Percentiles rank a stretch among this genome's conserved stretches.
These are phyloP conservation scores for Neoboletus brunneissimus DNA, from an alignment of 768 basidiomycete species.

Conservation along the genomic window DNA sequence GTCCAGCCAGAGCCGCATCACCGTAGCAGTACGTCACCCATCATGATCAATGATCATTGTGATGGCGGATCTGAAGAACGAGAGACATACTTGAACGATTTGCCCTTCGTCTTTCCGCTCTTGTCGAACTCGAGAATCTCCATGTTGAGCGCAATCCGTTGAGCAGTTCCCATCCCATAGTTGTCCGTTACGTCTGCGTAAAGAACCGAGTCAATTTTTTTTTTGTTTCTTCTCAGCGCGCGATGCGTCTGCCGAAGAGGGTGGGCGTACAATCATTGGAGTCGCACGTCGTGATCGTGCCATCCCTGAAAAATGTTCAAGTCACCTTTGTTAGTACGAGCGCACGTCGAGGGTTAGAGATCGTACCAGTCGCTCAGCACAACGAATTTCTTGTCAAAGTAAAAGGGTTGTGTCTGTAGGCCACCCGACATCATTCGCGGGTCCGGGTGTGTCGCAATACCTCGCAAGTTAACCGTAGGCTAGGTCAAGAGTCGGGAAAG, in stretches of 20 bases:
- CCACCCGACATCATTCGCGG: constrained; percentile 11
- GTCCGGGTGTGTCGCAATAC: neutral
- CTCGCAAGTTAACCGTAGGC: neutral
- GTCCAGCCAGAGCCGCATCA: neutral
- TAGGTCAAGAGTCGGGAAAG: neutral
- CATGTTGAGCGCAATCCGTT: constrained; percentile 63
- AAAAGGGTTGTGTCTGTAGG: constrained; percentile 19
- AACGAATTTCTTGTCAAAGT: constrained; percentile 73
- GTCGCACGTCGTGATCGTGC: constrained; percentile 90
- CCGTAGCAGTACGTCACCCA: neutral
- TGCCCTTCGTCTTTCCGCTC: constrained; percentile 19
- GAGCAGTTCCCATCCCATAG: constrained; percentile 75
- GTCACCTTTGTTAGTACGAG: neutral
- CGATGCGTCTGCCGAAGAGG: neutral
- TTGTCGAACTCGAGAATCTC: constrained; percentile 58
- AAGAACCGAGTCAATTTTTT: neutral
- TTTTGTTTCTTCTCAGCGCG: neutral
- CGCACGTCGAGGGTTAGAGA: neutral
- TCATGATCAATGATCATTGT: neutral
- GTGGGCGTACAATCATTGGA: constrained; percentile 82
- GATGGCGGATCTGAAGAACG: neutral
- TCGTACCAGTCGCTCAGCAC: constrained; percentile 88
- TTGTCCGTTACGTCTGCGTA: constrained; percentile 80
- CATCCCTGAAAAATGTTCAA: constrained; percentile 57
- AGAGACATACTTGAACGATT: constrained; percentile 44